Base-by-base conservation (phyloP, 2,329 filamentous ascomycete genomes). In the Penicillium aurantiogriseum region DNA sequence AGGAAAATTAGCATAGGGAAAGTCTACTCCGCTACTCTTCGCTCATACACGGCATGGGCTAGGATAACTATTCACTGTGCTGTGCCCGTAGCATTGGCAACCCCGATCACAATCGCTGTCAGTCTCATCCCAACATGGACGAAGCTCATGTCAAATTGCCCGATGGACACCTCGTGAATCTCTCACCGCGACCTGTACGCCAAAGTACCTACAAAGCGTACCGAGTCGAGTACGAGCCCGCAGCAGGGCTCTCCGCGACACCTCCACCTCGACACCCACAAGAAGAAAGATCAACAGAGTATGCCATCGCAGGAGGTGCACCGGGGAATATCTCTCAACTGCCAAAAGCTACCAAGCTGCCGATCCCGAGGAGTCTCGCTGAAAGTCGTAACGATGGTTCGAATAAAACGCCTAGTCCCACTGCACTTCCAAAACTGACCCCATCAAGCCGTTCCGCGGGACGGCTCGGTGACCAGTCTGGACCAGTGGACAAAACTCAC, bases 101-200 rank as follows among this genome's bases (percentile, higher is more conserved):
- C 45, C 46, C 36, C 52, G 61, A 46, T 39, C 25, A 25, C 33
- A 38, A 39, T 48, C 35, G 8, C 25, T 23, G 27, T 47, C 50
- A 52, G 44, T 43, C 54, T 49, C 54, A 50, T 44, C 45, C 54
- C 59, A 69, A 59, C 29, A 73, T 73, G 70, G 67, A 60, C 39
- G 56, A 54, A 54, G 60, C 59, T 39, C 53, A 60, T 43, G 60
- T 72, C 45, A 61, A 69, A 57, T 57, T 71, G 44, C 67, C 69
- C 11, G 65, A 67, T 44, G 67, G 66, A 59, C 68, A 71, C 47
- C 53, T 71, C 11, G 63, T 72, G 49, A 72, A 70, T 48, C 64
- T 72, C 36, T 66, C 66, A 38, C 58, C 68, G 38, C 69, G 69
- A 52, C 56, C 59, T 33, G 60, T 59, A 43, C 48, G 40, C 19